phyloP scores from a whole-genome alignment of 148 eudicot species.

The Chenopodium quinoa region DNA sequence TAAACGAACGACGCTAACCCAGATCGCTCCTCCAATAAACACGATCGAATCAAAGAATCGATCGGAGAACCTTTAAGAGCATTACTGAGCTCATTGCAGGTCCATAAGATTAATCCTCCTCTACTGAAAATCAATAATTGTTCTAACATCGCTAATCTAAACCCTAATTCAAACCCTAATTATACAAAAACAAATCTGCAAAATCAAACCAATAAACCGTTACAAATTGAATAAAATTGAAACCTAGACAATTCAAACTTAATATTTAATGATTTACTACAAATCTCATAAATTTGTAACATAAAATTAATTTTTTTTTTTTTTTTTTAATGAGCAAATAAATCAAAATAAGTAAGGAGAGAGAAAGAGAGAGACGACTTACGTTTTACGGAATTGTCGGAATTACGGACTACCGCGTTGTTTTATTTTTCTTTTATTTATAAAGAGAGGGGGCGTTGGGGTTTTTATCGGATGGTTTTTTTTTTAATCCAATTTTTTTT shows the following conservation, averaged over 20 bases:
- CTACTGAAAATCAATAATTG: slow-evolving; percentile 90
- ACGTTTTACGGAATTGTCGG: too few relatives aligned
- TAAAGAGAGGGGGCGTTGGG: too few relatives aligned
- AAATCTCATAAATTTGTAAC: too few relatives aligned
- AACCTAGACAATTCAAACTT: neutral
- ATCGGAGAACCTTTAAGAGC: slow-evolving; percentile 93
- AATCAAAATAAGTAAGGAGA: too few relatives aligned
- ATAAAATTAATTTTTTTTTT: too few relatives aligned
- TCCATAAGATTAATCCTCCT: slow-evolving; percentile 99
- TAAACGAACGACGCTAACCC: slow-evolving; percentile 81
- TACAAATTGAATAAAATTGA: neutral
- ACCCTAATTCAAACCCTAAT: slow-evolving; percentile 19
- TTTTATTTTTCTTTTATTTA: too few relatives aligned
- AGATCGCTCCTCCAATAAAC: slow-evolving; percentile 91
- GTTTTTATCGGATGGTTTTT: too few relatives aligned
- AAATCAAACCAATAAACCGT: neutral
- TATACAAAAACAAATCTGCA: slow-evolving; percentile 24
- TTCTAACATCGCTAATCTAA: slow-evolving; percentile 58
- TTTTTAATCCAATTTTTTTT: too few relatives aligned
- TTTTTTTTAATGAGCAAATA: too few relatives aligned
- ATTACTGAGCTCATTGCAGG: slow-evolving; percentile 85
- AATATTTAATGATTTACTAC: neutral
- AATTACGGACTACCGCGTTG: too few relatives aligned
- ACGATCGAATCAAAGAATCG: slow-evolving; percentile 84
- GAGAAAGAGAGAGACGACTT: too few relatives aligned